A percentile compares a stretch with the other conserved stretches of the same genome.
Conservation (phyloP, 2,329 filamentous ascomycete species). For the Hymenotorrendiella dingleyae region DNA sequence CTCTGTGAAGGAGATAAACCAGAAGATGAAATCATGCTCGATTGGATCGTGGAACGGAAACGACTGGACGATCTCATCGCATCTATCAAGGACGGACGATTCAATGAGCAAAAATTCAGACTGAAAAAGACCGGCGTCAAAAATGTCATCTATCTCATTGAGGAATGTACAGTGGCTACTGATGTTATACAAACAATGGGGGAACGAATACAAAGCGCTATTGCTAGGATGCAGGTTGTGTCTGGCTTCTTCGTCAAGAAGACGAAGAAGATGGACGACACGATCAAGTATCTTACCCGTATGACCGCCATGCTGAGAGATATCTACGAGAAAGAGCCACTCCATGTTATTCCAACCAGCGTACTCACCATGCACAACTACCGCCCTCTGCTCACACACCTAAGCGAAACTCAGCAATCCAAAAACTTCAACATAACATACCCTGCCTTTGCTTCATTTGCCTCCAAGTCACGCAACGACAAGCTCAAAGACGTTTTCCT, state of each 20-base stretch:
- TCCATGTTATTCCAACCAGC: slow-evolving; percentile 61
- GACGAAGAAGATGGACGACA: slow-evolving; percentile 70
- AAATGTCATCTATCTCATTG: slow-evolving; percentile 73
- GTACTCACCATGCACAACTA: slow-evolving; percentile 61
- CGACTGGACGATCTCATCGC: slow-evolving; percentile 72
- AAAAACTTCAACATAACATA: slow-evolving; percentile 60
- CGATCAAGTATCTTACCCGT: slow-evolving; percentile 66
- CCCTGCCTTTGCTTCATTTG: slow-evolving; percentile 62
- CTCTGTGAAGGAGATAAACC: slow-evolving; percentile 52
- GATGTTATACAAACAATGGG: slow-evolving; percentile 51
- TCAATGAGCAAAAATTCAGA: slow-evolving; percentile 80
- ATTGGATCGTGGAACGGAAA: slow-evolving; percentile 78
- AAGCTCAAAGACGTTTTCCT: slow-evolving; percentile 70
- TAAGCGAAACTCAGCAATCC: slow-evolving; percentile 46
- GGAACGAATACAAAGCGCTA: slow-evolving; percentile 64
- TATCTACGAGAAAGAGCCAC: slow-evolving; percentile 52
- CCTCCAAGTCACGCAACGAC: slow-evolving; percentile 69
- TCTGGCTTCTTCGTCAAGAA: slow-evolving; percentile 75
- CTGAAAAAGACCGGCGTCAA: slow-evolving; percentile 65
- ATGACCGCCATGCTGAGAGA: slow-evolving; percentile 65
- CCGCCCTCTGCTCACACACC: slow-evolving; percentile 53
- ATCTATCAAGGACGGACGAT: slow-evolving; percentile 77
- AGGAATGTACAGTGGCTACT: slow-evolving; percentile 60
- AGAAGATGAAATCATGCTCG: slow-evolving; percentile 66
- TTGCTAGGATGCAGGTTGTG: slow-evolving; percentile 71